Evolutionary conservation across 768 basidiomycete species (phyloP), one percentile per base, ranked within the genome.

Genomic region (Gautieria morchelliformis): DNA sequence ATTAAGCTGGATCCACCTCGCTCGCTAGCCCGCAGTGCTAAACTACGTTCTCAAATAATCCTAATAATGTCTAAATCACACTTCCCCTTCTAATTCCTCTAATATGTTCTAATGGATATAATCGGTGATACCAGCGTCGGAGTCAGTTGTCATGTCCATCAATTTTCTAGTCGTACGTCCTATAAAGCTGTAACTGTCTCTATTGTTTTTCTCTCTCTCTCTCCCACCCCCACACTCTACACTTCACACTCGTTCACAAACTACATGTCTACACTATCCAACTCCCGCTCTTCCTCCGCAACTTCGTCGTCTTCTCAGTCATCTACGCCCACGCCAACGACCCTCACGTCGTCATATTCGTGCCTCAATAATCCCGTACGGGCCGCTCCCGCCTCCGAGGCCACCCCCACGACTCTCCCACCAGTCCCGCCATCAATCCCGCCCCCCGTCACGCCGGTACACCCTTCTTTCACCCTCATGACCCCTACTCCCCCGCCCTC

Each of bases 201-300:
- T 9, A 1, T 17, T 22, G 7, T 8, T 44, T 3, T 30, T 49
- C 24, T 49, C 32, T 22, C 48, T 33, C 48, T 24, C 24, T 33
- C 22, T 33, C n/a, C 22, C 48, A 3, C 48, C 22, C 32, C 9
- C 24, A 46, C 45, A 14, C 45, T n/a, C 10, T 15, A 46, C 45
- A 11, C 24, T n/a, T 2, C 19, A 46, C 45, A 14, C 11, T 46
- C 45, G 5, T 46, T 20, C 24, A 19, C 19, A 46, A 11, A 11
- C 45, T 17, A 20, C 48, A 49, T 33, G 32, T 49, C 48, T 24
- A 49, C 35, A 37, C 35, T 40, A 58, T 17, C 56, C 5, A 5
- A 45, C 39, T 32, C 58, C 56, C 40, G 56, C 27, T 47, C 54
- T 59, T 46, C 51, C 30, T 52, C 51, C 51, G 51, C 51, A 37